These are phyloP conservation scores for Blastobotrys indianensis DNA, from an alignment of 1,139 yeast genomes.

Conservation along the genomic window DNA sequence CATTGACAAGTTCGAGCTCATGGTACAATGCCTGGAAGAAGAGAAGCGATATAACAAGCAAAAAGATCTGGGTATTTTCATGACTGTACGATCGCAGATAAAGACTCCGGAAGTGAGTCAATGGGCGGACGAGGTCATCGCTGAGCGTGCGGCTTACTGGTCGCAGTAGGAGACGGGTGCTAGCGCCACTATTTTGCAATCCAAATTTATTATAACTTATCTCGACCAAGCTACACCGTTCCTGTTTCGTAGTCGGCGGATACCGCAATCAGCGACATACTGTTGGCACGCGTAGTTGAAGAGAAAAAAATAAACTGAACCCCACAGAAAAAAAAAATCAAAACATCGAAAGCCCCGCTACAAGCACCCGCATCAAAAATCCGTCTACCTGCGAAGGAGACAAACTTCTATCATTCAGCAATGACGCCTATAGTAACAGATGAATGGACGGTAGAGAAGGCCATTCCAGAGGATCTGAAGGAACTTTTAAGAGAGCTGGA, in stretches of 20 bases:
- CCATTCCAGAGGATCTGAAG: slow-evolving; percentile 48
- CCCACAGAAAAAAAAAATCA: no score
- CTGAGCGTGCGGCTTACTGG: slow-evolving; percentile 50
- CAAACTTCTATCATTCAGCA: no score
- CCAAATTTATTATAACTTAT: no score
- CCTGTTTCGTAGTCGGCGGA: no score
- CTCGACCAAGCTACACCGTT: no score
- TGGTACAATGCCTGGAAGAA: slow-evolving; percentile 86
- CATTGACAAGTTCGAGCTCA: slow-evolving; percentile 88
- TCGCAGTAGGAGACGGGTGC: background rate
- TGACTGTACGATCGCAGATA: slow-evolving; percentile 55
- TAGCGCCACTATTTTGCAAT: no score
- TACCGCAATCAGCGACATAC: no score
- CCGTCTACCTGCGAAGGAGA: no score
- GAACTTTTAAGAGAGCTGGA: slow-evolving; percentile 31
- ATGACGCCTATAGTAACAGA: background rate
- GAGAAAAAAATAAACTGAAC: no score
- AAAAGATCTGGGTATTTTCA: slow-evolving; percentile 63
- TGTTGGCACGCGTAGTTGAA: no score
- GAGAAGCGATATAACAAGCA: slow-evolving; percentile 55
- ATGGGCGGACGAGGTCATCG: slow-evolving; percentile 63
- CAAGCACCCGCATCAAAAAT: no score
- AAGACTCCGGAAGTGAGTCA: slow-evolving; percentile 65
- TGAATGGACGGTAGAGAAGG: slow-evolving; percentile 54
- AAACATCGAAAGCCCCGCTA: no score